Conservation (phyloP, 2,329 filamentous ascomycete species). For the Fusarium sp. region DNA sequence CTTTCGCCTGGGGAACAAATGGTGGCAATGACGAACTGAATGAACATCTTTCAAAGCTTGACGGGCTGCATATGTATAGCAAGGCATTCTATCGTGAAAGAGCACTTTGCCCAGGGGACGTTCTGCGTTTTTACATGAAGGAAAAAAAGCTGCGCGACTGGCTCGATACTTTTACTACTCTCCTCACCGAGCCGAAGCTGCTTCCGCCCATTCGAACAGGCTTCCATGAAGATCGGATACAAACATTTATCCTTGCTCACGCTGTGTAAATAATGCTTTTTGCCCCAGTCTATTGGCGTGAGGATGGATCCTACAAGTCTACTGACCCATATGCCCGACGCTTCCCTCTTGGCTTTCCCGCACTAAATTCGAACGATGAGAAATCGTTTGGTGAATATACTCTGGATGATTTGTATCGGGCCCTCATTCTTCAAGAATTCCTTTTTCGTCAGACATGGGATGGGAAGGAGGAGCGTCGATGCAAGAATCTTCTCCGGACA, state of each 20-base stretch:
- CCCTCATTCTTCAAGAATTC: accelerated
- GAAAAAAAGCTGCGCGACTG: too few relatives aligned
- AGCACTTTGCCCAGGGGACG: too few relatives aligned
- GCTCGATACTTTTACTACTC: too few relatives aligned
- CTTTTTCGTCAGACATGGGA: not conserved
- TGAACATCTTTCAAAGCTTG: too few relatives aligned
- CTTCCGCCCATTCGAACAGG: too few relatives aligned
- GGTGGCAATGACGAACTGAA: too few relatives aligned
- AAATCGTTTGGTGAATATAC: accelerated
- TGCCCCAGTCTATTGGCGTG: not conserved
- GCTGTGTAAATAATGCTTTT: not conserved
- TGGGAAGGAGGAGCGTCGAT: not conserved
- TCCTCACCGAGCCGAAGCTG: too few relatives aligned
- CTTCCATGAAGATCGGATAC: too few relatives aligned
- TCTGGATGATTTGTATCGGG: not conserved
- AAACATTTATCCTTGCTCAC: not conserved
- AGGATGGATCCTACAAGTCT: accelerated
- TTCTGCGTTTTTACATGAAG: too few relatives aligned
- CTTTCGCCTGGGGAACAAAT: too few relatives aligned
- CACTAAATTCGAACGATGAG: accelerated
- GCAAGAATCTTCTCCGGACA: accelerated
- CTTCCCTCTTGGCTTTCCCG: accelerated
- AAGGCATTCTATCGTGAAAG: too few relatives aligned
- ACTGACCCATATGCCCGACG: accelerated
- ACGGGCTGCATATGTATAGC: too few relatives aligned